A percentile compares a stretch with the other conserved stretches of the same genome.
phyloP scores from a whole-genome alignment of 2,329 filamentous ascomycete species.

The Trichophyton rubrum region DNA sequence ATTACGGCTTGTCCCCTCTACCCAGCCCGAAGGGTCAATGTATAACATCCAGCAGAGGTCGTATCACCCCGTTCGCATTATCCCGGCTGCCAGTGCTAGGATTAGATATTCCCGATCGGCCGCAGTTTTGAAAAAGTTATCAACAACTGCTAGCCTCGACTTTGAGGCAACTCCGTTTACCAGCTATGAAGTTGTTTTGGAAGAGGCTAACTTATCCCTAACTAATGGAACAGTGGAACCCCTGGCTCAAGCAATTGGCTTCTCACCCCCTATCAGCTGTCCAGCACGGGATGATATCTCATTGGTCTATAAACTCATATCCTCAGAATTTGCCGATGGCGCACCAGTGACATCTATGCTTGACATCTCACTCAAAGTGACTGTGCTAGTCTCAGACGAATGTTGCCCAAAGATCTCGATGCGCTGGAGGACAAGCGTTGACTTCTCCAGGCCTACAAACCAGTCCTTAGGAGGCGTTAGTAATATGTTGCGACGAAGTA shows the following conservation, averaged over 20 bases:
- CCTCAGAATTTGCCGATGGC: slow-evolving; percentile 23
- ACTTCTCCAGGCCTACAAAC: slow-evolving; percentile 37
- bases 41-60: slow-evolving; percentile 44
- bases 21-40: slow-evolving; percentile 37
- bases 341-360: slow-evolving; percentile 30
- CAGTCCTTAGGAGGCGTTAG: slow-evolving; percentile 36
- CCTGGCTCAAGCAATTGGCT: slow-evolving; percentile 26
- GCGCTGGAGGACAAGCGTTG: slow-evolving; percentile 38
- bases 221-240: slow-evolving; percentile 37
- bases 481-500: slow-evolving; percentile 32
- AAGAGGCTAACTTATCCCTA: slow-evolving; percentile 36
- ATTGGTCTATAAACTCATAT: slow-evolving; percentile 40
- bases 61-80: slow-evolving; percentile 41
- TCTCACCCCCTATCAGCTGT: slow-evolving; percentile 29
- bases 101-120: slow-evolving; percentile 40
- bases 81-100: slow-evolving; percentile 44
- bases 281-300: slow-evolving; percentile 46
- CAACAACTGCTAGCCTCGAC: slow-evolving; percentile 42
- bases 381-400: slow-evolving; percentile 28
- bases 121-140: slow-evolving; percentile 27
- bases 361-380: slow-evolving; percentile 36
- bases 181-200: slow-evolving; percentile 38
- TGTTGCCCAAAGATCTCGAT: slow-evolving; percentile 36
- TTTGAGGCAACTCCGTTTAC: slow-evolving; percentile 44
- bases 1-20: slow-evolving; percentile 43